phyloP scores from a whole-genome alignment of 768 basidiomycete species.

The Leccinellum luteum region DNA sequence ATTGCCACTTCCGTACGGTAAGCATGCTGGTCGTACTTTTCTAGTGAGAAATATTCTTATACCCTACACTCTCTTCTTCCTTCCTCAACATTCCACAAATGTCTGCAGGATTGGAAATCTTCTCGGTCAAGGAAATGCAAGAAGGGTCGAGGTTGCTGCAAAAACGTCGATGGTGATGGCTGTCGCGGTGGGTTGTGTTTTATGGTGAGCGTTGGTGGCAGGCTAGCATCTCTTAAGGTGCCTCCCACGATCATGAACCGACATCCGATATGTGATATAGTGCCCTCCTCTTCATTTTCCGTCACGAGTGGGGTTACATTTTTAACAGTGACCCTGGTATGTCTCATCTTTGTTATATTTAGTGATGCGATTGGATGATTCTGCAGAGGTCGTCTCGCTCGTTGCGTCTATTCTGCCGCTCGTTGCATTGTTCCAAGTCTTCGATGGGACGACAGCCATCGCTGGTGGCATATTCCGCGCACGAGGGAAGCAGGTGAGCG shows the following conservation, averaged over 20 bases:
- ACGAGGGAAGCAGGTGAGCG: conserved; percentile 65
- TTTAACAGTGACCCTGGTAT: conserved; percentile 70
- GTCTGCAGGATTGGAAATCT: conserved; percentile 75
- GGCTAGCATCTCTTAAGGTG: not conserved
- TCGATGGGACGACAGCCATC: conserved; percentile 73
- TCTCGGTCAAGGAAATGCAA: conserved; percentile 74
- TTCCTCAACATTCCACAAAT: not conserved
- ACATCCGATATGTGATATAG: conserved; percentile 31
- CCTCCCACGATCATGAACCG: not conserved
- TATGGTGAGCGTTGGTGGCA: conserved; percentile 46
- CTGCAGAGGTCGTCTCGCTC: conserved; percentile 41
- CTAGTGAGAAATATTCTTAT: not conserved
- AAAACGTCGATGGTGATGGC: conserved; percentile 65
- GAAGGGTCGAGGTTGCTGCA: conserved; percentile 68
- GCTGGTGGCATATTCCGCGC: conserved; percentile 80
- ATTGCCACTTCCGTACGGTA: conserved; percentile 85
- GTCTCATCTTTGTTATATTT: conserved; percentile 13
- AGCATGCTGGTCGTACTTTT: conserved; percentile 14
- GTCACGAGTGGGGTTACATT: conserved; percentile 65
- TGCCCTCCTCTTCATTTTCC: conserved; percentile 55
- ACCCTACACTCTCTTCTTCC: too few relatives aligned
- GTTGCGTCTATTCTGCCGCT: conserved; percentile 70
- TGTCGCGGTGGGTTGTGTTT: conserved; percentile 59
- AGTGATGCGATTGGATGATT: not conserved
- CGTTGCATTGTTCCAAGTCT: conserved; percentile 79